Evolutionary conservation across 164 flowering plant genomes (phyloP).

Genomic region (Vitis riparia): DNA sequence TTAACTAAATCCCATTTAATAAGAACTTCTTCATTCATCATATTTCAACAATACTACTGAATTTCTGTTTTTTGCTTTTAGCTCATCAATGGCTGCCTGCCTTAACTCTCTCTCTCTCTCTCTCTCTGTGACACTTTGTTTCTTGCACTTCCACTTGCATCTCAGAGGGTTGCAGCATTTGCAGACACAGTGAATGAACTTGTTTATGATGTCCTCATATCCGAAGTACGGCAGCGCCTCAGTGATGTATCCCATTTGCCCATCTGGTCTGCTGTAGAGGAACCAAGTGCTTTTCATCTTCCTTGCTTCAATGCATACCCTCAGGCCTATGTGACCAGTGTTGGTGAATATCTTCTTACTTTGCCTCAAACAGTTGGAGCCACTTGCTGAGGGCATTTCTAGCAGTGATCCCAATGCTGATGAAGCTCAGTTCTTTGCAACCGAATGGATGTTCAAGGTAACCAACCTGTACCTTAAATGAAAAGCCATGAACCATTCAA

Average conservation of each 20-base stretch:
- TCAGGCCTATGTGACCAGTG: conserved; percentile 83
- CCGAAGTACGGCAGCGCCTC: conserved; percentile 89
- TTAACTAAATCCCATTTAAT: too few relatives aligned
- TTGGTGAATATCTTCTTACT: conserved; percentile 97
- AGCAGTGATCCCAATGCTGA: conserved; percentile 68
- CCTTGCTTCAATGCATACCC: conserved; percentile 96
- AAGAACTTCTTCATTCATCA: too few relatives aligned
- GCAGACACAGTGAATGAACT: conserved; percentile 93
- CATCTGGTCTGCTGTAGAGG: conserved; percentile 90
- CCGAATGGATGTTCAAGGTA: conserved; percentile 99
- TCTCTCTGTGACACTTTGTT: conserved; percentile 20
- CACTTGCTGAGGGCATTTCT: conserved; percentile 91
- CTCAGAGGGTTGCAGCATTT: conserved; percentile 92
- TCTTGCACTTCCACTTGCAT: conserved; percentile 93
- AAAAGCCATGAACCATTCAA: not conserved
- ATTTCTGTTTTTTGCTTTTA: too few relatives aligned
- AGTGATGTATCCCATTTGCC: conserved; percentile 83
- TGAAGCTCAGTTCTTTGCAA: conserved; percentile 95
- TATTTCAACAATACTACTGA: too few relatives aligned
- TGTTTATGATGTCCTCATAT: conserved; percentile 96
- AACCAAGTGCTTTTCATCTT: conserved; percentile 63
- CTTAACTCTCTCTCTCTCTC: too few relatives aligned
- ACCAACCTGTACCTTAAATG: not conserved
- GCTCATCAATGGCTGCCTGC: too few relatives aligned
- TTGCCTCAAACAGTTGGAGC: conserved; percentile 65